Percentiles rank a stretch among this genome's conserved stretches.
Conservation (phyloP, 2,329 filamentous ascomycete species). For the Phaeosphaeriaceae sp. region DNA sequence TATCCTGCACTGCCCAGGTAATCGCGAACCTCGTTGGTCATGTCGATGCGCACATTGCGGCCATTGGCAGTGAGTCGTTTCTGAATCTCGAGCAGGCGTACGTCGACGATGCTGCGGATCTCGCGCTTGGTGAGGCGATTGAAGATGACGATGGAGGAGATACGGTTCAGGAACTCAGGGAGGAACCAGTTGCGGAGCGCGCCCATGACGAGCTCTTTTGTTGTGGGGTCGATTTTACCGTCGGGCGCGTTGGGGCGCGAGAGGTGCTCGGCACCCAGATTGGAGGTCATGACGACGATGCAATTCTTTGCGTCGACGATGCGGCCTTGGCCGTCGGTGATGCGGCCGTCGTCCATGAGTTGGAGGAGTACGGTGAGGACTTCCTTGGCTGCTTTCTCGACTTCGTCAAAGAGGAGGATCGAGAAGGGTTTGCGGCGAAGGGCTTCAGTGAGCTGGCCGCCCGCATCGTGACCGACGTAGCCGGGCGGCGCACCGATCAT, state of each 20-base stretch:
- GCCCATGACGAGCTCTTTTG: slow-evolving; percentile 87
- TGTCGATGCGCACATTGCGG: slow-evolving; percentile 83
- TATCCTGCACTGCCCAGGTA: slow-evolving; percentile 92
- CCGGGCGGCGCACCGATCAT: slow-evolving; percentile 98
- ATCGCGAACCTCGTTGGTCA: slow-evolving; percentile 85
- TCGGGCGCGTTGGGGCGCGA: slow-evolving; percentile 77
- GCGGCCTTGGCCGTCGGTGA: slow-evolving; percentile 96
- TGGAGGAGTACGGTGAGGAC: slow-evolving; percentile 96
- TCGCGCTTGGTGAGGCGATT: slow-evolving; percentile 90
- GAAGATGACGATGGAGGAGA: slow-evolving; percentile 96
- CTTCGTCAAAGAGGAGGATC: slow-evolving; percentile 95
- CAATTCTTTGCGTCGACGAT: slow-evolving; percentile 96
- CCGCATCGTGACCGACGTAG: slow-evolving; percentile 95
- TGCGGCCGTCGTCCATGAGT: slow-evolving; percentile 98
- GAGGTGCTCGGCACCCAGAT: slow-evolving; percentile 94
- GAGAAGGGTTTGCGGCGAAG: slow-evolving; percentile 96
- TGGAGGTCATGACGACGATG: slow-evolving; percentile 99
- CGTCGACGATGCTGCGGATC: slow-evolving; percentile 94
- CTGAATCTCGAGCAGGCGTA: slow-evolving; percentile 88
- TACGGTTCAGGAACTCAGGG: slow-evolving; percentile 97
- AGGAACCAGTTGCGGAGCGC: slow-evolving; percentile 95
- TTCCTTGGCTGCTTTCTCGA: slow-evolving; percentile 98
- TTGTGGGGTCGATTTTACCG: slow-evolving; percentile 84
- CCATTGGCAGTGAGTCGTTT: slow-evolving; percentile 85
- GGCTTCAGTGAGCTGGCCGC: slow-evolving; percentile 93